A percentile compares a stretch with the other conserved stretches of the same genome.
Conservation (phyloP, 192 early-diverging fungal species). For the Backusella morwellensis region DNA sequence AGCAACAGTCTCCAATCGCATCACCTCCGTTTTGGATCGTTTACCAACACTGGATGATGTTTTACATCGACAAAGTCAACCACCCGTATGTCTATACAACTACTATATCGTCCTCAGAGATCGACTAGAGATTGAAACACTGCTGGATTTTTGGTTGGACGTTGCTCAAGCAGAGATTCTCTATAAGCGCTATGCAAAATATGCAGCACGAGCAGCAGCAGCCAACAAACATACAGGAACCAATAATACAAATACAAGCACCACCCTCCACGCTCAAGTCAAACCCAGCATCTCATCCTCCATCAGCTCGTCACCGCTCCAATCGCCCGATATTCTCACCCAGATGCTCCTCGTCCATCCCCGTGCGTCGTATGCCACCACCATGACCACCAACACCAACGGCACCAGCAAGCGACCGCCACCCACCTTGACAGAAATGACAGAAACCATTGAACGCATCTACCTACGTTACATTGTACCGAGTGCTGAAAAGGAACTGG, state of each 20-base stretch:
- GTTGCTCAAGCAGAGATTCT: slow-evolving; percentile 68
- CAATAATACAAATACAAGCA: background rate
- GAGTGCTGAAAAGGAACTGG: slow-evolving; percentile 47
- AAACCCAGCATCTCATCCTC: background rate
- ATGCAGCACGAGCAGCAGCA: slow-evolving; percentile 10
- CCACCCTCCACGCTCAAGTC: background rate
- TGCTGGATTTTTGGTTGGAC: slow-evolving; percentile 79
- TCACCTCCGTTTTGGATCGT: slow-evolving; percentile 12
- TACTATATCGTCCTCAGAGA: slow-evolving; percentile 74
- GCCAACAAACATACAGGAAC: background rate
- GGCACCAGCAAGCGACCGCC: slow-evolving; percentile 11
- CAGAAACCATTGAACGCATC: slow-evolving; percentile 52
- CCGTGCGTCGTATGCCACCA: slow-evolving; percentile 12
- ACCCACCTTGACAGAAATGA: slow-evolving; percentile 47
- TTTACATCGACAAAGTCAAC: slow-evolving; percentile 59
- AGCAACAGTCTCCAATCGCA: slow-evolving; percentile 11
- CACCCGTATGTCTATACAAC: slow-evolving; percentile 74
- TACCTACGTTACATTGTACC: slow-evolving; percentile 52
- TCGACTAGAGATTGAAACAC: slow-evolving; percentile 52
- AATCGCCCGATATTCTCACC: slow-evolving; percentile 14
- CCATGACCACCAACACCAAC: slow-evolving; percentile 8
- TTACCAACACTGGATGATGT: slow-evolving; percentile 70
- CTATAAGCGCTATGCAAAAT: slow-evolving; percentile 49
- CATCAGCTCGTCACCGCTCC: background rate
- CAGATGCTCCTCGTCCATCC: slow-evolving; percentile 26